Evolutionary conservation across 1,284 basidiomycete genomes (phyloP).

Genomic region (Ustanciosporium gigantosporum): DNA sequence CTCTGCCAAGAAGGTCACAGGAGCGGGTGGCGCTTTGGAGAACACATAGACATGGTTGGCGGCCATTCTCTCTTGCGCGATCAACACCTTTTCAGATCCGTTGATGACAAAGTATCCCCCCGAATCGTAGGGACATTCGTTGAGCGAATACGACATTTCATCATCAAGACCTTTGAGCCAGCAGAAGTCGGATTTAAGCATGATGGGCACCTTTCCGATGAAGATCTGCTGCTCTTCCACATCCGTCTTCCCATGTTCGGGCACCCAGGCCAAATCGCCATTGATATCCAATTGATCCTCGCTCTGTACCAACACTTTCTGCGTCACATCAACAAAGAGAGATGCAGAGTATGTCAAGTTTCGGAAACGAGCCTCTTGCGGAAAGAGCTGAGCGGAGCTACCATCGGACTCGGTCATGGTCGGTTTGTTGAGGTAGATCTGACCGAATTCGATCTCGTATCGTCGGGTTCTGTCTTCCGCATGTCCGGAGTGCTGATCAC

Average conservation of each 20-base stretch:
- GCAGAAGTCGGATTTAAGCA: constrained; percentile 95
- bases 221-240: constrained; percentile 77
- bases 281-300: constrained; percentile 71
- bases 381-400: constrained; percentile 87
- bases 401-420: constrained; percentile 96
- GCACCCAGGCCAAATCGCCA: constrained; percentile 81
- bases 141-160: constrained; percentile 81
- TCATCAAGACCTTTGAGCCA: constrained; percentile 80
- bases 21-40: constrained; percentile 93
- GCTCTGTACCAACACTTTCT: constrained; percentile 77
- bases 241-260: constrained; percentile 67
- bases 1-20: constrained; percentile 93
- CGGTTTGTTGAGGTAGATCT: constrained; percentile 93
- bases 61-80: constrained; percentile 99
- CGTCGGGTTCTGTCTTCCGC: constrained; percentile 70
- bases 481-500: constrained; percentile 82
- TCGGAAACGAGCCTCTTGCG: constrained; percentile 92
- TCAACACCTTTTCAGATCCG: constrained; percentile 97
- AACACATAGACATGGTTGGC: constrained; percentile 99
- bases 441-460: constrained; percentile 95
- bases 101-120: constrained; percentile 99
- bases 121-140: constrained; percentile 92
- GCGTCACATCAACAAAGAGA: constrained; percentile 93
- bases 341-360: constrained; percentile 96
- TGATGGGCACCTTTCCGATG: constrained; percentile 98